Base-by-base conservation (phyloP, 2,329 filamentous ascomycete species). In the Ophiosphaerella herpotricha region DNA sequence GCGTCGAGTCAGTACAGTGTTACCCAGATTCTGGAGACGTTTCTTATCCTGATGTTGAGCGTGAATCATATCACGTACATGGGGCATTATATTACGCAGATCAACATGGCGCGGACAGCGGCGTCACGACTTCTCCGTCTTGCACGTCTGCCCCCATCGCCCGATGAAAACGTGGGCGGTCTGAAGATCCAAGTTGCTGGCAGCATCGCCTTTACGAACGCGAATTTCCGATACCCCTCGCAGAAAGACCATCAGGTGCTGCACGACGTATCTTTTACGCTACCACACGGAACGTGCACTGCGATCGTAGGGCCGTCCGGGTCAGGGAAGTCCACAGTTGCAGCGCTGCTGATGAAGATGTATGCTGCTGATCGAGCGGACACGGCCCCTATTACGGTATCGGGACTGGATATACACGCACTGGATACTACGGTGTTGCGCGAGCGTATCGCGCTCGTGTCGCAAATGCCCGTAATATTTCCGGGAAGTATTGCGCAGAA, bases 291-390 rank as follows among this genome's bases (percentile, higher is more conserved):
- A 18, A 84, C 82, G 4, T 89, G 84, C 58, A 86, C 86, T 0
- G 91, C 90, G 2, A 84, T 97, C 16, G 91, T 95, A 2, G 92
- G 93, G 1, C 76, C 83, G 1, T 96, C 91, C 0, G 93, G 94
- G 0, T 90, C 88, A n/a, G 93, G 94, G 1, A 97, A 99, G 74
- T 92, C 88, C 12, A 97, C 93, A 0, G 80, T 97, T 32, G 81
- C 88, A 0, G 83, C 88, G 0, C 75, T 97, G 0, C 77, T 97
- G 0, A 75, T 95, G 4, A 84, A 87, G 1, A 78, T 97, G 0
- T 91, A 94, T 21, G 18, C 18, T 21, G 18, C 18, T 21, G 18
- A 21, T 64, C 71, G 77, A 45, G 58, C 72, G 2, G 48, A 50
- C n/a, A 31, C 24, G 0, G 42, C 35, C 31, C 18, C 41, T 0